Conservation (phyloP, 116 monocot genomes). For the Dioscorea cayenensis region DNA sequence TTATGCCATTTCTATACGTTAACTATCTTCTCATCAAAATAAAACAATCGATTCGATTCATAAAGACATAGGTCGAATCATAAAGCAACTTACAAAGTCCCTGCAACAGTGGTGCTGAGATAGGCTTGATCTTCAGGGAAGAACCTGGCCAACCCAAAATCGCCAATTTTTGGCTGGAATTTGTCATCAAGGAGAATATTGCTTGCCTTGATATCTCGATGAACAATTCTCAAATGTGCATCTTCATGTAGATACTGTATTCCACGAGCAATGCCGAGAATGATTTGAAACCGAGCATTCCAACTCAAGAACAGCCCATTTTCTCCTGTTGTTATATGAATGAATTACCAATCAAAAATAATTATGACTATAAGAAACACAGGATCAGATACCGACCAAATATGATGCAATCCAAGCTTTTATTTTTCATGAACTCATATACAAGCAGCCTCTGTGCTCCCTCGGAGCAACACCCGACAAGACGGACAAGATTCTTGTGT, state of each 20-base stretch:
- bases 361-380: too few relatives aligned
- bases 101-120: constrained; percentile 46
- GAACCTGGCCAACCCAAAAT: constrained; percentile 54
- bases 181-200: constrained; percentile 54
- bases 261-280: constrained; percentile 47
- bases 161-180: constrained; percentile 54
- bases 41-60: background rate
- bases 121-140: constrained; percentile 57
- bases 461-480: constrained; percentile 47
- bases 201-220: constrained; percentile 57
- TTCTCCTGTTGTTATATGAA: constrained; percentile 15
- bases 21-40: too few relatives aligned
- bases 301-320: constrained; percentile 24
- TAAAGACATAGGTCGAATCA: background rate
- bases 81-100: constrained; percentile 41
- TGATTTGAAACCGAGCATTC: constrained; percentile 41
- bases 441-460: constrained; percentile 50
- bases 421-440: constrained; percentile 52
- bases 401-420: constrained; percentile 38
- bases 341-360: too few relatives aligned
- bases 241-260: constrained; percentile 58
- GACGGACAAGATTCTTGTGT: constrained; percentile 51
- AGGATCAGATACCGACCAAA: constrained; percentile 23
- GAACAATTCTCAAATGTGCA: constrained; percentile 46
- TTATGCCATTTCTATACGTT: background rate